A percentile compares a stretch with the other conserved stretches of the same genome.
These are phyloP conservation scores for Poa annua DNA, from an alignment of 176 grass and related monocot species.

Conservation along the genomic window DNA sequence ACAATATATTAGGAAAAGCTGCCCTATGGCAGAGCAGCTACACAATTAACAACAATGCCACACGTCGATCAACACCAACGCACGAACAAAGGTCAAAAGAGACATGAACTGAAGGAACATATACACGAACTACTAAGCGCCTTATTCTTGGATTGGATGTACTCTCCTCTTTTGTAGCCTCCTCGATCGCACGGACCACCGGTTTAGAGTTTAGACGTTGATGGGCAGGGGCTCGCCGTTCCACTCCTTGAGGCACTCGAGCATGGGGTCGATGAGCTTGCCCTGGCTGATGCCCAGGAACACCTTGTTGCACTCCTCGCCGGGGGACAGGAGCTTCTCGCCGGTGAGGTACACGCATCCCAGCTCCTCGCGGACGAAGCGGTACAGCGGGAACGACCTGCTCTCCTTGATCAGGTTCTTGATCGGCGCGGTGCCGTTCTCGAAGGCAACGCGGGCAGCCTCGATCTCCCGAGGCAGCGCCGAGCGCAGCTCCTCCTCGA, in stretches of 20 bases:
- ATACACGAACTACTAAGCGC: conserved; percentile 21
- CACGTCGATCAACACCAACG: conserved; percentile 45
- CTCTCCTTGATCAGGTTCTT: conserved; percentile 65
- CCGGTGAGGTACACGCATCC: conserved; percentile 75
- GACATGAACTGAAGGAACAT: conserved; percentile 30
- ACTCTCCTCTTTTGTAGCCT: conserved; percentile 22
- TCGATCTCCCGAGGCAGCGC: conserved; percentile 73
- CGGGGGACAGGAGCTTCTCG: conserved; percentile 81
- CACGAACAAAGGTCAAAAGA: conserved; percentile 33
- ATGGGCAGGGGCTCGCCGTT: conserved; percentile 85
- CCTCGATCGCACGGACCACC: background rate
- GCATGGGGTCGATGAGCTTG: conserved; percentile 78
- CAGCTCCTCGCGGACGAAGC: conserved; percentile 77
- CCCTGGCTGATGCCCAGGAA: conserved; percentile 75
- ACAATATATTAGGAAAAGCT: conserved; percentile 25
- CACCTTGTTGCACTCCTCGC: conserved; percentile 83
- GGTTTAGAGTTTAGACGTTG: conserved; percentile 44
- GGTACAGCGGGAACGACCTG: conserved; percentile 77
- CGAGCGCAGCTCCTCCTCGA: conserved; percentile 66
- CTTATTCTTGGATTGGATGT: conserved; percentile 41
- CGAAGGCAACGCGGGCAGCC: conserved; percentile 60
- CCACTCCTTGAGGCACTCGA: conserved; percentile 88
- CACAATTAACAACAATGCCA: conserved; percentile 45
- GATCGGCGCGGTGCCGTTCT: conserved; percentile 52
- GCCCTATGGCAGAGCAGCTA: conserved; percentile 41